Conservation (phyloP, 2,329 filamentous ascomycete genomes). For the Penicillium sp. region DNA sequence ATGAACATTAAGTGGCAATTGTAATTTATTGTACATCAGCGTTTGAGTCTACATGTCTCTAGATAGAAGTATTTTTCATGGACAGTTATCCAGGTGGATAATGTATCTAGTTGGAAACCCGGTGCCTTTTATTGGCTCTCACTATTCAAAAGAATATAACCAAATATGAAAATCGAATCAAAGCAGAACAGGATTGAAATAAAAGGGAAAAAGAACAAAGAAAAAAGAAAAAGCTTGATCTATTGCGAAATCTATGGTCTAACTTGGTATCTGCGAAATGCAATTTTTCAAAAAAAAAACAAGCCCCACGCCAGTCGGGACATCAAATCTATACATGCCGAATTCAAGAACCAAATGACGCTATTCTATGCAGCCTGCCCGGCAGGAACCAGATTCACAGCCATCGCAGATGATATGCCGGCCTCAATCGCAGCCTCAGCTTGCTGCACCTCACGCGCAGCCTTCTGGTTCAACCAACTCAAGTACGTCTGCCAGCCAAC, state of each 20-base stretch:
- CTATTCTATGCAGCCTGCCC: conserved; percentile 15
- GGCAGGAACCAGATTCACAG: conserved; percentile 18
- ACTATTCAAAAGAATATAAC: neutral
- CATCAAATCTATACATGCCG: neutral
- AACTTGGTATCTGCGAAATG: conserved; percentile 19
- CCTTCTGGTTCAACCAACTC: conserved; percentile 73
- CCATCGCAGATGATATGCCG: conserved; percentile 10
- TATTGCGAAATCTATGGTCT: conserved; percentile 11
- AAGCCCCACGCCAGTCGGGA: conserved; percentile 4
- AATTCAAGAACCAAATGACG: neutral
- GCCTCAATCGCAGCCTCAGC: conserved; percentile 26
- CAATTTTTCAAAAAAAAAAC: conserved; percentile 11
- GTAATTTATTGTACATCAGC: no score
- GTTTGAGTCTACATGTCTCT: no score
- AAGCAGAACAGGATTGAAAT: neutral
- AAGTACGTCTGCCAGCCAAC: conserved; percentile 94
- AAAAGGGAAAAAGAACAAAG: neutral
- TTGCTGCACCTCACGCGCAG: conserved; percentile 59
- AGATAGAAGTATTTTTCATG: no score
- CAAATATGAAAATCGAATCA: neutral
- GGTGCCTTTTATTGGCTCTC: conserved; percentile 8
- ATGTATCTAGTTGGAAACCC: conserved; percentile 9
- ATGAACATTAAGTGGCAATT: no score
- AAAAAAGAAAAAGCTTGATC: neutral
- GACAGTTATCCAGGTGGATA: no score